Percentiles rank a stretch among this genome's conserved stretches.
These are phyloP conservation scores for Geranomyces michiganensis DNA, from an alignment of 192 early-diverging fungal species.

Conservation along the genomic window DNA sequence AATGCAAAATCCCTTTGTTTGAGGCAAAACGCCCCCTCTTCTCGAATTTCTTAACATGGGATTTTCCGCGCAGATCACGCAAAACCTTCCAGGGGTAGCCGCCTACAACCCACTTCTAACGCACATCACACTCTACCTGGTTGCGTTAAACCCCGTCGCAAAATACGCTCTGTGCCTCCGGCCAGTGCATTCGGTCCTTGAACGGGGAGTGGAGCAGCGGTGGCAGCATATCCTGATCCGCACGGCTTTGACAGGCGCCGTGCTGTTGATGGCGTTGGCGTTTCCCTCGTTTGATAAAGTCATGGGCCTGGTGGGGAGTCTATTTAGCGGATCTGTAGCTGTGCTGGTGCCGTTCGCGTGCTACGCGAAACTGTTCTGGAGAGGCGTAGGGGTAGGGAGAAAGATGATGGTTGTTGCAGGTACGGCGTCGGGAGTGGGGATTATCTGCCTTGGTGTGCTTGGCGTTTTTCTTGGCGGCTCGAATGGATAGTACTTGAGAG, in stretches of 20 bases:
- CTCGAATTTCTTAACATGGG: not conserved
- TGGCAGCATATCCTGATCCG: conserved; percentile 24
- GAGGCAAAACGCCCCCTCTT: too few species aligned
- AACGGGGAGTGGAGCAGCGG: not conserved
- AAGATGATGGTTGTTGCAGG: conserved; percentile 7
- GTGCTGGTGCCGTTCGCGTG: conserved; percentile 57
- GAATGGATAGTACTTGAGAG: too few species aligned
- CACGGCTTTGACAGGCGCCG: conserved; percentile 38
- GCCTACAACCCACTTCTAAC: conserved; percentile 56
- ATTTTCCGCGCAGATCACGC: conserved; percentile 56
- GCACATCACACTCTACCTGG: conserved; percentile 58
- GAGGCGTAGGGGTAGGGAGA: conserved; percentile 9
- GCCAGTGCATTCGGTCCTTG: conserved; percentile 52
- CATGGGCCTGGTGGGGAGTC: conserved; percentile 60
- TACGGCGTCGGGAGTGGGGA: not conserved
- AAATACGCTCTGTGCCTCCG: conserved; percentile 71
- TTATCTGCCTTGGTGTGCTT: not conserved
- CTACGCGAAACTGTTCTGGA: conserved; percentile 48
- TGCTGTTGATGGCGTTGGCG: conserved; percentile 56
- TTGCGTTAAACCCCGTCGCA: conserved; percentile 71
- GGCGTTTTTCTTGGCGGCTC: conserved; percentile 10
- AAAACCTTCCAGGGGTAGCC: conserved; percentile 65
- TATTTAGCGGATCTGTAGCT: conserved; percentile 55
- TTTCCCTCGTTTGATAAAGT: conserved; percentile 70
- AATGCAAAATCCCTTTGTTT: too few species aligned